Base-by-base conservation (phyloP, 2,329 filamentous ascomycete genomes). In the Cladobotryum mycophilum region DNA sequence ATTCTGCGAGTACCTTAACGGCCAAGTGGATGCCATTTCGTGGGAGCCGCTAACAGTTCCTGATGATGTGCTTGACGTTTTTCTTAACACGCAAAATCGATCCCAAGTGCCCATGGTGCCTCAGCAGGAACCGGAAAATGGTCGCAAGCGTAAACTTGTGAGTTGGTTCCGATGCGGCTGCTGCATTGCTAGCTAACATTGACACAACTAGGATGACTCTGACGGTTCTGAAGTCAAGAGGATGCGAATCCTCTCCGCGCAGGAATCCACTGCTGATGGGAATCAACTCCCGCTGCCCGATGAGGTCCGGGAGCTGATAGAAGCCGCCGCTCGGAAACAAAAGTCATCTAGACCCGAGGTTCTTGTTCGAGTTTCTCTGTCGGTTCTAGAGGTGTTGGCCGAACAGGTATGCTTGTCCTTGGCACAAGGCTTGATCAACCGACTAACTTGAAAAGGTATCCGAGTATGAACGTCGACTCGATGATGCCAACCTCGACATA, bases 31-130 rank as follows among this genome's bases (percentile, higher is more conserved):
- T 58, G 41, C 60, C 55, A 36, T 79, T 37, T 61, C 65, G 4
- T 82, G 74, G 74, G 70, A 74, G 13, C 70, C 76, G 2, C 68
- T 74, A 8, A 54, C 65, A 3, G 60, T 82, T 2, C 77, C 78
- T 0, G 70, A 73, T 1, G 64, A 72, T 0, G 68, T 80, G 3
- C 70, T 81, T 18, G 74, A 80, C 41, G 63, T 71, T 33, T 81
- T 67, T 59, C 58, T 65, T 36, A 64, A 61, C 50, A 71, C 72
- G 0, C 71, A 72, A 51, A 55, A 62, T 22, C 59, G 55, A 11
- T 64, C 66, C 2, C 70, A 72, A 44, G 55, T 58, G 22, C 55
- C 57, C 8, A 38, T 48, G 18, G 47, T 53, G 25, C 52, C 45
- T 5, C 51, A 51, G 5, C 33, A 48, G 5, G 56, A 64, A n/a